Evolutionary conservation across 495 filamentous ascomycete genomes (phyloP).

Genomic region (Trichoderma erinaceum): DNA sequence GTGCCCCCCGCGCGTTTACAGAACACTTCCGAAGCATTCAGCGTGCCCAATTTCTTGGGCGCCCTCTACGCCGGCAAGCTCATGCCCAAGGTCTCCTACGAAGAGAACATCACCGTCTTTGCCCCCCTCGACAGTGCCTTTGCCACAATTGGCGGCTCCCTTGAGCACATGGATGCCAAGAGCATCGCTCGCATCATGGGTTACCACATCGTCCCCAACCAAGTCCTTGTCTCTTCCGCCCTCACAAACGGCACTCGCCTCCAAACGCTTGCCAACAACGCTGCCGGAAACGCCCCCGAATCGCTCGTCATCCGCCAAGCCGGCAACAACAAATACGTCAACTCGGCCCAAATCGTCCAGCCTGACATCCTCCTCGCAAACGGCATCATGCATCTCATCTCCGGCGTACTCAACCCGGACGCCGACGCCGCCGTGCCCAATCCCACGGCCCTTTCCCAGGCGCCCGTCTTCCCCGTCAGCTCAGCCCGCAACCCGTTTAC

Average conservation of each 20-base stretch:
- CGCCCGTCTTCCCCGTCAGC: conserved; percentile 47
- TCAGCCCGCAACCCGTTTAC: conserved; percentile 42
- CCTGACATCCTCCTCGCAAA: conserved; percentile 57
- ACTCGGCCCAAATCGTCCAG: conserved; percentile 31
- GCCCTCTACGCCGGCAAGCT: conserved; percentile 46
- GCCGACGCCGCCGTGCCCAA: conserved; percentile 43
- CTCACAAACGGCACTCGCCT: conserved; percentile 39
- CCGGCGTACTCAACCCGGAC: conserved; percentile 36
- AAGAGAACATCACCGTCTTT: conserved; percentile 57
- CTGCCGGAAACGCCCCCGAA: conserved; percentile 29
- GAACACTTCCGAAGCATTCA: conserved; percentile 40
- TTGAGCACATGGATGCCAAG: conserved; percentile 39
- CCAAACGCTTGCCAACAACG: conserved; percentile 23
- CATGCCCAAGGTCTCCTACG: conserved; percentile 33
- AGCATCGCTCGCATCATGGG: conserved; percentile 45
- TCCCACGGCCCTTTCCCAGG: conserved; percentile 37
- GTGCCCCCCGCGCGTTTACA: conserved; percentile 48
- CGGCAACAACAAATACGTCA: conserved; percentile 34
- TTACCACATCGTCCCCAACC: conserved; percentile 54
- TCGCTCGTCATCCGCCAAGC: conserved; percentile 46
- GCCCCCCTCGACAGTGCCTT: conserved; percentile 57
- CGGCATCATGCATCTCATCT: conserved; percentile 61
- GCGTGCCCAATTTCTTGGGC: conserved; percentile 53
- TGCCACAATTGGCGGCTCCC: conserved; percentile 48
- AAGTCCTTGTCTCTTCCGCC: conserved; percentile 44